A percentile compares a stretch with the other conserved stretches of the same genome.
Conservation (phyloP, 1,284 basidiomycete genomes). For the Xerocomus amazonicus region DNA sequence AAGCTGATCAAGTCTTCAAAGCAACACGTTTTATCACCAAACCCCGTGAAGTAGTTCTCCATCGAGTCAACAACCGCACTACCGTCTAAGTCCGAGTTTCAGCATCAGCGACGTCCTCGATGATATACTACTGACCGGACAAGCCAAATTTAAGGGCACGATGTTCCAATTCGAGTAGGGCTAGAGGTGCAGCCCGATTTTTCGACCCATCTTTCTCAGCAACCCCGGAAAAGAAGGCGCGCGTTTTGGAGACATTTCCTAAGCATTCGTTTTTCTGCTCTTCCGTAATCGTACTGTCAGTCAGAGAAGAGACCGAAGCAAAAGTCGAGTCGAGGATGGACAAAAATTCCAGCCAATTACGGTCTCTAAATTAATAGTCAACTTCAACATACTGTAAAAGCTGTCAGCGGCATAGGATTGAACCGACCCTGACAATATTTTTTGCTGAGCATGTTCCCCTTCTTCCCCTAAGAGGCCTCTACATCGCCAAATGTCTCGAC, state of each 20-base stretch:
- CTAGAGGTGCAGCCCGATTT: constrained; percentile 71
- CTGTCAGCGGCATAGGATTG: not conserved
- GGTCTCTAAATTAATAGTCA: constrained; percentile 50
- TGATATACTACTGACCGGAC: constrained; percentile 38
- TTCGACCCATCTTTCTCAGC: constrained; percentile 59
- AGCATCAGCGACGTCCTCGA: constrained; percentile 4
- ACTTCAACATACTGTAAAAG: not conserved
- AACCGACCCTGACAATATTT: constrained; percentile 54
- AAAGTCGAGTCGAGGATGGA: constrained; percentile 69
- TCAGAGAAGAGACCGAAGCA: constrained; percentile 35
- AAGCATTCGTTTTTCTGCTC: constrained; percentile 30
- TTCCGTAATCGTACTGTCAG: constrained; percentile 26
- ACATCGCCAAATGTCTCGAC: constrained; percentile 63
- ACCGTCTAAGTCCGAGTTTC: constrained; percentile 37
- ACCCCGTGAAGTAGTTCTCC: constrained; percentile 65
- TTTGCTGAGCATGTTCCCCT: constrained; percentile 50
- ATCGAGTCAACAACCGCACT: constrained; percentile 44
- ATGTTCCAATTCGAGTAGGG: constrained; percentile 67
- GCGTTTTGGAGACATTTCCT: constrained; percentile 43
- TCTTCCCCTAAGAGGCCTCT: constrained; percentile 58
- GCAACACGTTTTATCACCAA: constrained; percentile 80
- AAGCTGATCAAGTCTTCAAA: constrained; percentile 81
- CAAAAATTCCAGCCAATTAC: constrained; percentile 83
- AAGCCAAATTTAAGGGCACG: constrained; percentile 47
- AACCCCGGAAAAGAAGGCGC: constrained; percentile 53